Percentiles rank a stretch among this genome's conserved stretches.
Conservation (phyloP, 2,329 filamentous ascomycete genomes). For the Talaromyces funiculosus region DNA sequence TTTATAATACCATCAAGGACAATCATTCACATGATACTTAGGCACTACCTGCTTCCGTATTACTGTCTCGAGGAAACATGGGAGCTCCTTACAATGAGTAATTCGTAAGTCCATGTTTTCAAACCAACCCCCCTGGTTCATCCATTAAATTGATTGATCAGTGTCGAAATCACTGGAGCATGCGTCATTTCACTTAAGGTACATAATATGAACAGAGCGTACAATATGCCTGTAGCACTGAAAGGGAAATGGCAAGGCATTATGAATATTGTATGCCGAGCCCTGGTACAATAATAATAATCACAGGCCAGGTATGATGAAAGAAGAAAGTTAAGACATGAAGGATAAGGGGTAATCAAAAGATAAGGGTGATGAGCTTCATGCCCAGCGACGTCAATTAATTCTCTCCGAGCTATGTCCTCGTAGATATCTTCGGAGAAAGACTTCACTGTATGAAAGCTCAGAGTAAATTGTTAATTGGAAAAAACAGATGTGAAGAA, state of each 20-base stretch:
- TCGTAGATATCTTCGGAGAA: background rate
- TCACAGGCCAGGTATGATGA: constrained; percentile 11
- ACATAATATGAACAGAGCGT: constrained; percentile 13
- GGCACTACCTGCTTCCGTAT: background rate
- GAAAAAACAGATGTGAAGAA: background rate
- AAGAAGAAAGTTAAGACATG: constrained; percentile 13
- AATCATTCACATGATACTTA: background rate
- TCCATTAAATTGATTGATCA: background rate
- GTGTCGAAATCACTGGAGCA: constrained; percentile 2
- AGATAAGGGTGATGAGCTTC: background rate
- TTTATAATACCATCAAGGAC: background rate
- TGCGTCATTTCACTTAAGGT: constrained; percentile 13
- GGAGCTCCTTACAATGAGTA: background rate
- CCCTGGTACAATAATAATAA: constrained; percentile 3
- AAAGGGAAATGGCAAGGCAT: constrained; percentile 7
- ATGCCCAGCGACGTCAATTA: background rate
- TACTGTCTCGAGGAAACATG: background rate
- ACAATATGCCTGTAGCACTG: constrained; percentile 12
- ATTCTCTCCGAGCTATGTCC: background rate
- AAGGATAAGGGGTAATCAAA: constrained; percentile 10
- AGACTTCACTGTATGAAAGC: background rate
- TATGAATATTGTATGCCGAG: constrained; percentile 6
- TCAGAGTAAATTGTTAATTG: background rate
- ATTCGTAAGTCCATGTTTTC: background rate
- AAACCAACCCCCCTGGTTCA: background rate